Conservation (phyloP, 352 stramenopile genomes). For the Phytophthora pseudosyringae region DNA sequence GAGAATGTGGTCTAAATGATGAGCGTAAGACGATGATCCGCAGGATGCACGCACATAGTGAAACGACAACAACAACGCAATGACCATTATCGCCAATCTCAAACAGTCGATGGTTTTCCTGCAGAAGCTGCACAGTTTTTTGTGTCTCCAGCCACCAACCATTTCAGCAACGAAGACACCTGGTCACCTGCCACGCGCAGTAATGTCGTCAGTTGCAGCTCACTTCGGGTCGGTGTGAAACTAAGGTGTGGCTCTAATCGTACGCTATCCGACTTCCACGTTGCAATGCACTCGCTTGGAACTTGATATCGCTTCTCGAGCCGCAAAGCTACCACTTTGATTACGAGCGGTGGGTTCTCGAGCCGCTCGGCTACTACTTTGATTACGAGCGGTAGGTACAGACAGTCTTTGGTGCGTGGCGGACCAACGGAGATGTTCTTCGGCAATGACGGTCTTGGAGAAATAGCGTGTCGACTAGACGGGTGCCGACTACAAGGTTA, state of each 20-base stretch:
- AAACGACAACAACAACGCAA: no score
- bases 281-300: not conserved
- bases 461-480: no score
- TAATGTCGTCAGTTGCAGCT: not conserved
- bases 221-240: not conserved
- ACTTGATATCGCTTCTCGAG: not conserved
- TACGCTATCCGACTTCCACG: not conserved
- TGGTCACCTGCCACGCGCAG: not conserved
- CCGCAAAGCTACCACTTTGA: not conserved
- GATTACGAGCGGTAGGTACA: not conserved
- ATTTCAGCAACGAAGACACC: not conserved
- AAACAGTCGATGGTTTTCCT: not conserved
- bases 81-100: not conserved
- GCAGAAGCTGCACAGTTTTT: not conserved
- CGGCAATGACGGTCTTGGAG: no score
- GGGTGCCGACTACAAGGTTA: no score
- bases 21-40: no score
- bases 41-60: no score
- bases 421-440: no score
- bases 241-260: not conserved
- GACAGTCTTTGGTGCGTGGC: no score
- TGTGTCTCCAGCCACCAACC: not conserved
- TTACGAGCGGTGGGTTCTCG: not conserved
- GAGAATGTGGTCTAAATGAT: no score
- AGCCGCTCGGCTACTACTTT: not conserved